phyloP scores from a whole-genome alignment of 2,329 filamentous ascomycete species.

The Trichoderma sp. region DNA sequence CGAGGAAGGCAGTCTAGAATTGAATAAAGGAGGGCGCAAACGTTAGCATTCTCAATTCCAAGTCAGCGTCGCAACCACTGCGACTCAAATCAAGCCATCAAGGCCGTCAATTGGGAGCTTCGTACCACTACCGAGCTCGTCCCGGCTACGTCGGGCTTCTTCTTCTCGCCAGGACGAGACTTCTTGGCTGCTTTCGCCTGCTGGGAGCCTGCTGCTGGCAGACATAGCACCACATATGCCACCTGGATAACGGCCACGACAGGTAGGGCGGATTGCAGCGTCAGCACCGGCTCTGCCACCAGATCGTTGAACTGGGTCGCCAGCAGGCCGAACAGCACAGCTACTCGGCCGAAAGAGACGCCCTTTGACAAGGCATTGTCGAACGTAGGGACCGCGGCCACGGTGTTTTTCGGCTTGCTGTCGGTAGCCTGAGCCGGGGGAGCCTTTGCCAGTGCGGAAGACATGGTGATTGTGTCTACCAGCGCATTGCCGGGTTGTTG shows the following conservation, averaged over 20 bases:
- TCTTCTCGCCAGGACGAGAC: slow-evolving; percentile 51
- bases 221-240: slow-evolving; percentile 58
- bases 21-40: background rate
- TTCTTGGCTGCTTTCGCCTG: slow-evolving; percentile 45
- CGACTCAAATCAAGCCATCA: background rate
- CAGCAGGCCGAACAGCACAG: slow-evolving; percentile 63
- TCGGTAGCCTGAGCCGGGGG: slow-evolving; percentile 31
- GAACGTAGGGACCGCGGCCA: slow-evolving; percentile 39
- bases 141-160: slow-evolving; percentile 46
- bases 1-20: slow-evolving; percentile 44
- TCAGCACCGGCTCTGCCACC: slow-evolving; percentile 65
- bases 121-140: slow-evolving; percentile 47
- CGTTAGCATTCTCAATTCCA: background rate
- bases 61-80: background rate
- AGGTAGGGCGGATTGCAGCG: slow-evolving; percentile 59
- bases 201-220: slow-evolving; percentile 57
- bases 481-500: slow-evolving; percentile 28
- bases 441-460: slow-evolving; percentile 33
- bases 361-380: slow-evolving; percentile 40
- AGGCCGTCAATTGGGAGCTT: slow-evolving; percentile 13
- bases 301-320: slow-evolving; percentile 62
- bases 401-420: slow-evolving; percentile 28
- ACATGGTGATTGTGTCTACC: slow-evolving; percentile 40
- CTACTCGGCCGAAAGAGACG: slow-evolving; percentile 65
- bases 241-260: slow-evolving; percentile 63